Evolutionary conservation across 495 filamentous ascomycete genomes (phyloP).

Genomic region (Penicillium robsamsonii): DNA sequence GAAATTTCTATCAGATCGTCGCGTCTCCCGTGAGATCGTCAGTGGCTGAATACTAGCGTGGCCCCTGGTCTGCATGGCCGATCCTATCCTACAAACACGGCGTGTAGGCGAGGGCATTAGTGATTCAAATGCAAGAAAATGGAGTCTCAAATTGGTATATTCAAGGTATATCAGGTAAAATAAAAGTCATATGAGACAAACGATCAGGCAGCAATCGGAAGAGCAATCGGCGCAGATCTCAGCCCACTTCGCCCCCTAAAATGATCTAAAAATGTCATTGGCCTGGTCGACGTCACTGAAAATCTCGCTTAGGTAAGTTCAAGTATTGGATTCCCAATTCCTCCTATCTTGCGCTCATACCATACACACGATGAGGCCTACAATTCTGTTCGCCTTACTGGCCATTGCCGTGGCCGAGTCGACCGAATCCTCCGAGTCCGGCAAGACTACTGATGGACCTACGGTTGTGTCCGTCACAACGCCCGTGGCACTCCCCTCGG

Average conservation of each 20-base stretch:
- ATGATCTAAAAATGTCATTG: constrained; percentile 12
- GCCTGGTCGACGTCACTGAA: constrained; percentile 22
- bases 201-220: background rate
- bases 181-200: no score
- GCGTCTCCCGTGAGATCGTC: constrained; percentile 21
- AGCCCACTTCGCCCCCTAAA: background rate
- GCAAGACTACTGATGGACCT: constrained; percentile 8
- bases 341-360: background rate
- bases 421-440: constrained; percentile 11
- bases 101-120: background rate
- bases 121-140: background rate
- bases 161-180: no score
- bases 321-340: background rate
- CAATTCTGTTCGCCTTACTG: constrained; percentile 18
- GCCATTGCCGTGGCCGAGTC: constrained; percentile 17
- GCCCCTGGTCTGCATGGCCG: constrained; percentile 2
- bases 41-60: constrained; percentile 21
- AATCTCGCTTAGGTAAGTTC: background rate
- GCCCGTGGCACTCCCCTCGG: constrained; percentile 29
- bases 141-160: no score
- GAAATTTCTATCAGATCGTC: background rate
- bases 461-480: constrained; percentile 16
- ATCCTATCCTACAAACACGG: no score
- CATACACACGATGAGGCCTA: constrained; percentile 27
- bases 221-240: background rate